Evolutionary conservation across 805 yeast species (phyloP).

Genomic region (Candida nitratophila): DNA sequence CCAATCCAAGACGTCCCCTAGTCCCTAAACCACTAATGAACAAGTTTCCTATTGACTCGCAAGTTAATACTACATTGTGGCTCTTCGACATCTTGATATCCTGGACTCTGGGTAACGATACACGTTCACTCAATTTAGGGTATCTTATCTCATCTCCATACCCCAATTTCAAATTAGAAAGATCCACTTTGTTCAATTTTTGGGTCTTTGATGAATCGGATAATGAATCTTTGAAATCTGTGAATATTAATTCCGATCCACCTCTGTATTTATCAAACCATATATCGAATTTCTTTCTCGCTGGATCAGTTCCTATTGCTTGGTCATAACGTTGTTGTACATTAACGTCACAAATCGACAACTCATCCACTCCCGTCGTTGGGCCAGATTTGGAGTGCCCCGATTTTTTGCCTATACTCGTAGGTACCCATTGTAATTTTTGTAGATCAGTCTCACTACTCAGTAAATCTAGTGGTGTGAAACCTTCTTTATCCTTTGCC

Average conservation of each 20-base stretch:
- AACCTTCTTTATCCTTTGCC: conserved; percentile 61
- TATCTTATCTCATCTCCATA: conserved; percentile 17
- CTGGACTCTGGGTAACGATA: conserved; percentile 37
- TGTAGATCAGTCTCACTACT: conserved; percentile 35
- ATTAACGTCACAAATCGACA: conserved; percentile 10
- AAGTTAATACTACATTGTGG: conserved; percentile 56
- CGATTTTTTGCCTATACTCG: conserved; percentile 13
- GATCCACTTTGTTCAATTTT: conserved; percentile 11
- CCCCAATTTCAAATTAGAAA: conserved; percentile 12
- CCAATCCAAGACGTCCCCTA: conserved; percentile 67
- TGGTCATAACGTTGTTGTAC: conserved; percentile 8
- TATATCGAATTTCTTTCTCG: conserved; percentile 10
- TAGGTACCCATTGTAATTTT: conserved; percentile 27
- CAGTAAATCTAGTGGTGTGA: conserved; percentile 67
- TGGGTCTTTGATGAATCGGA: conserved; percentile 3
- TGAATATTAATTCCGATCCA: conserved; percentile 51
- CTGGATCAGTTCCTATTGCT: conserved; percentile 2
- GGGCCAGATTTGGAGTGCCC: too few species aligned
- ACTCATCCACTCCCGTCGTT: background rate
- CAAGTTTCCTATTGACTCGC: conserved; percentile 37
- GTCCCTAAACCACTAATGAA: conserved; percentile 62
- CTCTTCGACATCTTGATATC: conserved; percentile 51
- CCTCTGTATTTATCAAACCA: conserved; percentile 42
- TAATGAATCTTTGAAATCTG: conserved; percentile 40
- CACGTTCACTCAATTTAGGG: conserved; percentile 14